phyloP scores from a whole-genome alignment of 495 filamentous ascomycete species.

The Penicillium arizonense region DNA sequence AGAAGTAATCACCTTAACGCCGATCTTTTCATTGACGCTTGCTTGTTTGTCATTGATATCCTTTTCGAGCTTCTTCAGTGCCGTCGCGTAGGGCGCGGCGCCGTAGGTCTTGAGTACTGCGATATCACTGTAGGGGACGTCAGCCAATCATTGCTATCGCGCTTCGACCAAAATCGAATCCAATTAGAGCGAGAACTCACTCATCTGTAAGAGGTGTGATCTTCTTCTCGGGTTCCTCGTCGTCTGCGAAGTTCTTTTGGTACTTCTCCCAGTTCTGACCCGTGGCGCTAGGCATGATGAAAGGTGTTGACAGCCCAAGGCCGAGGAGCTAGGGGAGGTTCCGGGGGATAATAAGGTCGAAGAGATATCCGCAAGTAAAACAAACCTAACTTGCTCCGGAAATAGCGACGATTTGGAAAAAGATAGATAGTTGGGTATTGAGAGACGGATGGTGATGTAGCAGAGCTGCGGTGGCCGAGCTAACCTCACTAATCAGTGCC shows the following conservation, averaged over 20 bases:
- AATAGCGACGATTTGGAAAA: slow-evolving; percentile 15
- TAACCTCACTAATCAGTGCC: slow-evolving; percentile 44
- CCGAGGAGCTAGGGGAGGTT: slow-evolving; percentile 16
- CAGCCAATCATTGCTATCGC: slow-evolving; percentile 20
- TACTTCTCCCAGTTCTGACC: slow-evolving; percentile 98
- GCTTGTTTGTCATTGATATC: slow-evolving; percentile 97
- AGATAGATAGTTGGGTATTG: slow-evolving; percentile 17
- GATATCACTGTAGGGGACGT: slow-evolving; percentile 71
- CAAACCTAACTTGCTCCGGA: not conserved
- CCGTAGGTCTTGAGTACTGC: slow-evolving; percentile 99
- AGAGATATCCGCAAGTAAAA: not conserved
- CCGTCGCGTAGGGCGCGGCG: slow-evolving; percentile 89
- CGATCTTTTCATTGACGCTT: slow-evolving; percentile 98
- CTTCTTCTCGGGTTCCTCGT: slow-evolving; percentile 98
- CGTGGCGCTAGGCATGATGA: slow-evolving; percentile 84
- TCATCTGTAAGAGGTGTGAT: slow-evolving; percentile 94
- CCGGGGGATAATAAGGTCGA: slow-evolving; percentile 9
- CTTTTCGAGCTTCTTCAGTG: slow-evolving; percentile 93
- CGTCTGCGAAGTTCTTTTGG: slow-evolving; percentile 91
- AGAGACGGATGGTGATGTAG: slow-evolving; percentile 28
- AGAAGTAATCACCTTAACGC: slow-evolving; percentile 54
- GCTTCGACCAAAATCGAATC: slow-evolving; percentile 2
- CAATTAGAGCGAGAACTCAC: slow-evolving; percentile 51
- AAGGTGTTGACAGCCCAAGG: slow-evolving; percentile 32
- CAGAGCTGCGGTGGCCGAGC: slow-evolving; percentile 32